Base-by-base conservation (phyloP, 192 early-diverging fungal species). In the Cladochytrium replicatum region DNA sequence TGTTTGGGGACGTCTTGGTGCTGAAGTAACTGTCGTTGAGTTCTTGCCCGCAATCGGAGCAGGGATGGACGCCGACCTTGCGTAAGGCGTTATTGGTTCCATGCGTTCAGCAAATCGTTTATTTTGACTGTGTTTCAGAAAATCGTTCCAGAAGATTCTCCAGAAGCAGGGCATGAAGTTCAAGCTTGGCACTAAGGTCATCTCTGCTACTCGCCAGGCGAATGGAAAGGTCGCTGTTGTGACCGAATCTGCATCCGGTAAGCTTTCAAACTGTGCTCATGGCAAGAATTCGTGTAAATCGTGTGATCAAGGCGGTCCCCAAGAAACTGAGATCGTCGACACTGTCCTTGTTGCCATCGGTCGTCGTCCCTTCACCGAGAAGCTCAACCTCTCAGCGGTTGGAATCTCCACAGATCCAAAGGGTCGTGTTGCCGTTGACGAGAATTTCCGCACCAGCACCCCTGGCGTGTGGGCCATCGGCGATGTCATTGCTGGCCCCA, bases 101-200 rank as follows among this genome's bases (percentile, higher is more conserved):
- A 34, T 34, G 48, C 41, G 21, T 8, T 29, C 2, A 24, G 7
- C 23, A 29, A n/a, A 19, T 21, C 11, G 41, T 6, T 49, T 21
- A 26, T 9, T 41, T 47, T 54, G 43, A 34, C 11, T 4, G 23
- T 15, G 32, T 32, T 34, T 25, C 63, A 82, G 80, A 63, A 88
- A 91, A 70, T 60, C 66, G 41, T 98, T 98, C 86, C 88, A 89
- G 59, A 86, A 87, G 68, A 80, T 80, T 28, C 79, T 98, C 46
- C 41, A 68, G 59, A 98, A 96, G 82, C 92, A 98, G 68, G 92
- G 91, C 31, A 83, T 96, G 70, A 93, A 96, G 72, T 96, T 98
- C 81, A 94, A 94, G 84, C 72, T 93, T 60, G 80, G 77, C 77
- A 98, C 95, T 67, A 95, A 96, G 80, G 95, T 98, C 32, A 64